Evolutionary conservation across 805 yeast species (phyloP).

Genomic region (Saturnispora gosingensis): DNA sequence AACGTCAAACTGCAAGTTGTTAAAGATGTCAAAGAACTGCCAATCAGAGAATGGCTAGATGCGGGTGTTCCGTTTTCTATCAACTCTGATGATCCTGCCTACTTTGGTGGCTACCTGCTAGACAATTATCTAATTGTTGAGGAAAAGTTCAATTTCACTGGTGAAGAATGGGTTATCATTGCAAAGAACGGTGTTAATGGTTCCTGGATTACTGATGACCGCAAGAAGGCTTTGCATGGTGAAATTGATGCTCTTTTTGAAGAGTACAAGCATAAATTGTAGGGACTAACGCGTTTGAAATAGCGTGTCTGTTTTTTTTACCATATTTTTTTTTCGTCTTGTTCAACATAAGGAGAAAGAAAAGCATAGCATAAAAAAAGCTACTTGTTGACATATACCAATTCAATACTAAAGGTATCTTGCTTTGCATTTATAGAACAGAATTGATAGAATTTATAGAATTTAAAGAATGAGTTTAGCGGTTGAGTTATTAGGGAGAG

Average conservation of each 20-base stretch:
- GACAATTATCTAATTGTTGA: constrained; percentile 68
- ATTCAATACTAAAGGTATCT: background rate
- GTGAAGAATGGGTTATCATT: constrained; percentile 52
- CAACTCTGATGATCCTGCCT: constrained; percentile 75
- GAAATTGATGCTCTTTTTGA: constrained; percentile 35
- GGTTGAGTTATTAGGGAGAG: constrained; percentile 4
- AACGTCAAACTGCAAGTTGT: constrained; percentile 72
- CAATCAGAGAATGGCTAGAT: constrained; percentile 52
- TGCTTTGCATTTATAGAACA: background rate
- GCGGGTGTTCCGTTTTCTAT: constrained; percentile 60
- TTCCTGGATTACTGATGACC: constrained; percentile 56
- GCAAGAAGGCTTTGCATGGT: constrained; percentile 39
- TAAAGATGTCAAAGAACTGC: constrained; percentile 54
- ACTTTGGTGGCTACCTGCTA: constrained; percentile 76
- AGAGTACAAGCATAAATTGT: constrained; percentile 18
- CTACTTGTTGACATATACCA: background rate
- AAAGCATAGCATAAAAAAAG: background rate
- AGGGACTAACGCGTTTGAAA: background rate
- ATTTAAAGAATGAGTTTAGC: background rate
- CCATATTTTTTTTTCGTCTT: background rate
- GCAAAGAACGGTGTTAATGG: constrained; percentile 62
- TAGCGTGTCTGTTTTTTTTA: background rate
- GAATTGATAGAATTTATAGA: background rate
- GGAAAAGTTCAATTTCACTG: constrained; percentile 51
- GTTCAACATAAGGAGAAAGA: background rate